Base-by-base conservation (phyloP, 1,284 basidiomycete species). In the Apiotrichum siamense region DNA sequence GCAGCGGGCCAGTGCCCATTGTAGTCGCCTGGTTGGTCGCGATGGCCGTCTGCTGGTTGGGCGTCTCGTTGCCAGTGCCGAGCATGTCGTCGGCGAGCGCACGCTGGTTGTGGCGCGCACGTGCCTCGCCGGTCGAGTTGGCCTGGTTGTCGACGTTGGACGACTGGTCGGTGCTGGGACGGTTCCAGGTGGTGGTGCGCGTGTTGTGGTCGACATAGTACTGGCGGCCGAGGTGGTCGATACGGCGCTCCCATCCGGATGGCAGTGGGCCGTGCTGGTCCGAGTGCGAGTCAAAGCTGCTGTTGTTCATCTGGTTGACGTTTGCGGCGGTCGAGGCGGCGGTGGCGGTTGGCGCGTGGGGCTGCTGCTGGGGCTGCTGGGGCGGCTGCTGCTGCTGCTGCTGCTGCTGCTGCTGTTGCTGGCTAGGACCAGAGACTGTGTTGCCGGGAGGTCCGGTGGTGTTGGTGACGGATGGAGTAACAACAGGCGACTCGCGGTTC, bases 131-230 rank as follows among this genome's bases (percentile, higher is more conserved):
- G n/a, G 80, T 78, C 62, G 77, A 74, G 42, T 73, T 77, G 41
- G 77, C 77, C 58, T 80, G 77, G 12, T 71, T 69, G 33, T 77
- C 69, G 45, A 63, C 64, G 57, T 75, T 74, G 33, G 63, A 58
- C 3, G 65, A 66, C 26, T 73, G 72, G 57, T 78, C 79, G 35
- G 75, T 74, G 35, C 74, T 76, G 51, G 78, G 77, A 15, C 86
- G 80, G 66, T 85, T 86, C 94, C 94, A 98, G 7, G 91, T 92
- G n/a, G 94, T 97, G 31, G 86, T 83, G 49, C 93, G 84, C 5
- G 86, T 86, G 73, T 87, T 92, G 74, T 98, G 93, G 67, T 94
- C 89, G 49, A 93, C 88, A 68, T 89, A 96, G 76, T 97, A 98
- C 18, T 86, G 83, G 44, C 96, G 79, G 3, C 86, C 87, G 47